Base-by-base conservation (phyloP, 768 basidiomycete species). In the Mycena amicta region DNA sequence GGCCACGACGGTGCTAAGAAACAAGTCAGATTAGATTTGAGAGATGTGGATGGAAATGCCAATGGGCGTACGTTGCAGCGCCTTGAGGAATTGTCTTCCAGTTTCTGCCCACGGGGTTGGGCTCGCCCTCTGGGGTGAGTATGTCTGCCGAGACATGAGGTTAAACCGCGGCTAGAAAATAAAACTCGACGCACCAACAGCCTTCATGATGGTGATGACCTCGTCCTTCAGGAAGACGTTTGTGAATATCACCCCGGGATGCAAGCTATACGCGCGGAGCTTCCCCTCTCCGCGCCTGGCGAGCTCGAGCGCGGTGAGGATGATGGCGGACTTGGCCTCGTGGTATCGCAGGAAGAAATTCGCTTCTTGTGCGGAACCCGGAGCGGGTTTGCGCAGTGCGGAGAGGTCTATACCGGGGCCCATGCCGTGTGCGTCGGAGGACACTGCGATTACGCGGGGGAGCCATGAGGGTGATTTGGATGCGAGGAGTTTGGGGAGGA, bases 11-110 rank as follows among this genome's bases (percentile, higher is more conserved):
- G 60, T 62, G 3, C 60, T 57, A 18, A 37, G 18, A 8, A 18
- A 18, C 8, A 37, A 37, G 33, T 37, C 33, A 37, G 33, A 37
- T 8, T 37, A 18, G 8, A 8, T 8, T 18, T 37, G 8, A 8
- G 33, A 18, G 8, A 11, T 20, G 12, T 12, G n/a, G 11, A 15
- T 8, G 18, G 33, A 37, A 18, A 15, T 18, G n/a, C n/a, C n/a
- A n/a, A n/a, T n/a, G n/a, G n/a, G 50, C 40, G 49, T 23, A 61
- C 60, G 60, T 61, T 31, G 60, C 55, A 6, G 60, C 60, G 0
- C 60, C 60, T 41, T 61, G 52, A 18, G 55, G 13, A 23, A 53
- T 37, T 20, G 60, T 57, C 33, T 61, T 61, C 40, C 47, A 61
- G 2, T 5, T 1, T 4, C 27, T 13, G 18, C 37, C 39, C 12